Base-by-base conservation (phyloP, 345 rosid genomes). In the Lagerstroemia speciosa region DNA sequence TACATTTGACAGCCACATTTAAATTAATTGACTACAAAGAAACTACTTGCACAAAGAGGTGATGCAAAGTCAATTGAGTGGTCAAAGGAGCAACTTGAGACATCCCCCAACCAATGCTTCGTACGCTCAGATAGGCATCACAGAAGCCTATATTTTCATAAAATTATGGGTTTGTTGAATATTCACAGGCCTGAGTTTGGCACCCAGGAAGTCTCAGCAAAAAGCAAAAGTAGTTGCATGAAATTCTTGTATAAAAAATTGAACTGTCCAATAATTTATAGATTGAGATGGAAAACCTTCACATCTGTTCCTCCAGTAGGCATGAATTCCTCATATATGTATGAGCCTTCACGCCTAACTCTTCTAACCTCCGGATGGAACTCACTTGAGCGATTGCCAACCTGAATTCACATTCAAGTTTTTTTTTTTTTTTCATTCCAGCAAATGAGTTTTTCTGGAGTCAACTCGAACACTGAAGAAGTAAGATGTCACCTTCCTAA, bases 221-320 rank as follows among this genome's bases (percentile, higher is more conserved):
- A n/a, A 53, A 24, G 27, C 60, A 53, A 17, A 17, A 50, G 55
- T 53, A 53, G 7, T 22, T 8, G 11, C 27, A 22, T 3, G 24
- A 53, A n/a, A 53, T 53, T 50, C 27, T 53, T 12, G 60, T 22
- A 9, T 7, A 45, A 45, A 45, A 45, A 52, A 14, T 26, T 27
- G 41, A 55, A 57, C 26, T 4, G 65, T 33, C 22, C 37, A 65
- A n/a, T 7, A 58, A 38, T 26, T 48, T 41, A 32, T 27, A 6
- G 29, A 26, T 41, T 58, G 14, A 34, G 70, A 33, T 46, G 45
- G 46, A 53, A 46, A 76, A 94, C 99, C 97, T 95, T 95, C 75
- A 95, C 99, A 86, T 95, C 99, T 52, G 99, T 95, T 81, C 99
- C 98, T 68, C 98, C 99, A 8, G 98, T 95, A 67, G 99, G 99